Evolutionary conservation across 148 eudicot genomes (phyloP), one percentile per base, ranked within the genome.

Genomic region (Amaranthus cruentus): DNA sequence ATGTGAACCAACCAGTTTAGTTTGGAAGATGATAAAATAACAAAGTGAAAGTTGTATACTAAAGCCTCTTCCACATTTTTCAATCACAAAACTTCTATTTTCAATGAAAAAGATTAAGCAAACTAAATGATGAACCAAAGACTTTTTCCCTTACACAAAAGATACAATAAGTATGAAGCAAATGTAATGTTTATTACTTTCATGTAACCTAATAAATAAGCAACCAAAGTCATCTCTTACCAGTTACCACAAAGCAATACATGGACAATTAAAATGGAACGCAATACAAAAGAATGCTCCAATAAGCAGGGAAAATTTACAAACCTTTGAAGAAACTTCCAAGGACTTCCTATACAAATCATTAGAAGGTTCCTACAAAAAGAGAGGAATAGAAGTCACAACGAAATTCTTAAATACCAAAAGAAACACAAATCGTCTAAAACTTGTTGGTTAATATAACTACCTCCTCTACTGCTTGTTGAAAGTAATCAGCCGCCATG

Each of bases 351-450:
- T 47, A 68, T 85, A 85, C 64, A 83, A 48, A 48, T 80, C 82
- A 76, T 83, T 85, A n/a, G 6, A 62, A 38, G 88, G 85, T 67
- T 85, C 86, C 88, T 85, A 66, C 79, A 77, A 6, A 55, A 60
- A n/a, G 67, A 4, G 60, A 51, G 54, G 65, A 44, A 4, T 28
- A 43, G 28, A 64, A 56, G 44, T 12, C 7, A 67, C 60, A 50
- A 3, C 8, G 3, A 53, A 66, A 43, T 53, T 55, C 73, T 21
- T 15, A 62, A 65, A 38, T 9, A 57, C 15, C 50, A 38, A 60
- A 49, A 21, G 21, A 59, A 7, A 55, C 43, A 12, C 15, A 42
- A 12, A 47, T 7, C 4, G 4, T 53, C 48, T 38, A 58, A 63
- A 42, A 4, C 21, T 3, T 4, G 5, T 8, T 48, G 4, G 9